A percentile compares a stretch with the other conserved stretches of the same genome.
Conservation (phyloP, 768 basidiomycete species). For the Chlorophyllum brunneum region DNA sequence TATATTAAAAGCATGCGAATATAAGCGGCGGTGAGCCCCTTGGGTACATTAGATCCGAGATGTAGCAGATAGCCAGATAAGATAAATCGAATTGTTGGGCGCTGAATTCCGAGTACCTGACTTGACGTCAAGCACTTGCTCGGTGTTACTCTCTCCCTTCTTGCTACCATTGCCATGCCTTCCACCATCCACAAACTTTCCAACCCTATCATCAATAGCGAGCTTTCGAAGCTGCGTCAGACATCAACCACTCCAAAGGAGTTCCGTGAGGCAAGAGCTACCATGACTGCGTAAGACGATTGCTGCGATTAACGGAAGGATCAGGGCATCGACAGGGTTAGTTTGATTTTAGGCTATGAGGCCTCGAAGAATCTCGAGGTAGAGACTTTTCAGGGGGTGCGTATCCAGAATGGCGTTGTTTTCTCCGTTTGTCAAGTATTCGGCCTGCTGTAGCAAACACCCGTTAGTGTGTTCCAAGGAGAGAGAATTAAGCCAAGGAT, state of each 20-base stretch:
- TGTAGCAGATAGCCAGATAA: neutral
- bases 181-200: conserved; percentile 47
- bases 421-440: conserved; percentile 4
- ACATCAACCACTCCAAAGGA: conserved; percentile 61
- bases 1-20: conserved; percentile 86
- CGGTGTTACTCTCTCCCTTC: conserved; percentile 1
- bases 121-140: neutral
- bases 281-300: neutral
- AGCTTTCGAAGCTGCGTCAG: conserved; percentile 68
- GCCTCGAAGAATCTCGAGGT: conserved; percentile 68
- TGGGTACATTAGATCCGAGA: neutral
- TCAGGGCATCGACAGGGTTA: conserved; percentile 73
- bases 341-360: conserved; percentile 79
- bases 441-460: conserved; percentile 57
- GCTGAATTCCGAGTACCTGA: neutral
- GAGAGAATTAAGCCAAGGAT: conserved; percentile 70
- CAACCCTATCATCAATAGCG: conserved; percentile 72
- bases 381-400: conserved; percentile 59
- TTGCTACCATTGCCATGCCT: conserved; percentile 20
- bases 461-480: conserved; percentile 77
- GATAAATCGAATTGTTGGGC: neutral
- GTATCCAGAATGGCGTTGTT: conserved; percentile 18
- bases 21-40: conserved; percentile 71
- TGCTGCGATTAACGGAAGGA: neutral
- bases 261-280: conserved; percentile 63